Base-by-base conservation (phyloP, 2,329 filamentous ascomycete species). In the Talaromyces islandicus region DNA sequence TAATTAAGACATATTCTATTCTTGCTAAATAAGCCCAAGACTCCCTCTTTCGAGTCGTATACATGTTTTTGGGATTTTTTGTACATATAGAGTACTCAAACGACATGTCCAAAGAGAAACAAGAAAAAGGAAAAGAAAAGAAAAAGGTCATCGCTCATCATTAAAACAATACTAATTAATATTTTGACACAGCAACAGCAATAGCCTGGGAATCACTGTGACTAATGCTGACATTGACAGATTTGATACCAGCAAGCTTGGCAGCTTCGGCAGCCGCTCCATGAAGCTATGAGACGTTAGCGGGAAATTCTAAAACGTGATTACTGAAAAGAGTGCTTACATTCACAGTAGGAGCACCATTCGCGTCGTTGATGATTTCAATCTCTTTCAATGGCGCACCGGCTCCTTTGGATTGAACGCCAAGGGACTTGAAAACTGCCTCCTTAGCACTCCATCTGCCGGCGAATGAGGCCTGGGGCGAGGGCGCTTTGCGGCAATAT, bases 391-490 rank as follows among this genome's bases (percentile, higher is more conserved):
- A 77, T 17, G 91, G 83, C 62, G 94, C 93, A 65, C 95, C 94
- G 10, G 89, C 92, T 63, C 94, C 94, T 77, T 90, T 88, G 76
- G 92, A 89, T 67, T 84, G 79, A 12, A 97, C 92, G 66, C 92
- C 92, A 14, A 99, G 82, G 41, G 91, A 92, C 85, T 99, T 99
- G 84, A 99, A 99, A 0, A 99, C 92, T 29, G 94, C 94, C 57
- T 99, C 94, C 81, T 99, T 99, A 38, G 94, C 94, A 69, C 89
- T 93, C 94, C 94, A 99, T 67, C 92, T 87, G 55, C 94, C 94
- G 5, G 93, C 91, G 77, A 97, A 99, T 56, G 91, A 95, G 66
- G 92, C 90, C 72, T 91, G 91, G 1, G 92, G 90, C 71, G 85
- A 88, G 6, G 91, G 80, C 17, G 91, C 88, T 70, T 88, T 86